phyloP scores from a whole-genome alignment of 306 rosid genomes.

The Neltuma alba region DNA sequence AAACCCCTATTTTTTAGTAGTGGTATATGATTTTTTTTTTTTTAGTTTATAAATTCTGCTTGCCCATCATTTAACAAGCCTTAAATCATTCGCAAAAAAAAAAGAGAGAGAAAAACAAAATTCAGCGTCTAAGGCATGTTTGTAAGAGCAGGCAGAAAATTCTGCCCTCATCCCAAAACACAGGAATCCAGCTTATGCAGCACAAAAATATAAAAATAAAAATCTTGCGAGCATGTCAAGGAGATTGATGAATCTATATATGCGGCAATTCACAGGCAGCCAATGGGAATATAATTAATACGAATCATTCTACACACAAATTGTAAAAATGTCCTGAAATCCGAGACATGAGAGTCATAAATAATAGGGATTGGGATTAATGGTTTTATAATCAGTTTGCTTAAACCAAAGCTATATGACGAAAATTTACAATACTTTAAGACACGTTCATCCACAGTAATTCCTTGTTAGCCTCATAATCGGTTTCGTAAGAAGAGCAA shows the following conservation, averaged over 20 bases:
- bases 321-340: neutral
- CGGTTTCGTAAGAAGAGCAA: slow-evolving; percentile 25
- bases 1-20: neutral
- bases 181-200: neutral
- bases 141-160: neutral
- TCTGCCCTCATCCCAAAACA: neutral
- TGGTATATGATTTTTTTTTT: too few species aligned
- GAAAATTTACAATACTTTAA: slow-evolving; percentile 32
- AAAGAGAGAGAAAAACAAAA: neutral
- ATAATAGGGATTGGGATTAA: slow-evolving; percentile 5
- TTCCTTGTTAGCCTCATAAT: slow-evolving; percentile 32
- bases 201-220: neutral
- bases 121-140: neutral
- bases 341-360: slow-evolving; percentile 29
- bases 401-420: neutral
- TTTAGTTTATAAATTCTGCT: too few species aligned
- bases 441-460: slow-evolving; percentile 27
- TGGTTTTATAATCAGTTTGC: neutral
- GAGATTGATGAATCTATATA: neutral
- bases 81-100: neutral
- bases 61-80: neutral
- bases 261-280: neutral
- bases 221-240: neutral
- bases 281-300: neutral
- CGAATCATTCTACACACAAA: neutral